phyloP scores from a whole-genome alignment of 805 yeast genomes.

The Ogataea pilisensis region DNA sequence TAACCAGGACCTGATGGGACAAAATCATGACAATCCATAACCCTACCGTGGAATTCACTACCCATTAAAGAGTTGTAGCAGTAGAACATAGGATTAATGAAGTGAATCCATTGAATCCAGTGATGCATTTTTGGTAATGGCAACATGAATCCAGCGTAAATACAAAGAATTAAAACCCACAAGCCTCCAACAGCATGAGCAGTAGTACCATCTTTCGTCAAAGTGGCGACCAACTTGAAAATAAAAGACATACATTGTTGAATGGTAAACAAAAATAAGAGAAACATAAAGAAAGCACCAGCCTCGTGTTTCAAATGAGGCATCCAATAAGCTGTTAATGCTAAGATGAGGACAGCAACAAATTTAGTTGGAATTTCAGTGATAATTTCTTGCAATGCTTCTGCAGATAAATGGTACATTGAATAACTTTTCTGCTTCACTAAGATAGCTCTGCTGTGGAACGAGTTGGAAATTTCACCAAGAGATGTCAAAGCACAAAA shows the following conservation, averaged over 20 bases:
- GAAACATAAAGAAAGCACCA: conserved; percentile 51
- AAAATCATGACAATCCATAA: conserved; percentile 44
- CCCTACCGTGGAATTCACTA: conserved; percentile 52
- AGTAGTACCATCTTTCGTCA: conserved; percentile 48
- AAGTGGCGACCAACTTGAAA: conserved; percentile 50
- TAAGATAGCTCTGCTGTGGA: conserved; percentile 56
- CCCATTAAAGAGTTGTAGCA: conserved; percentile 51
- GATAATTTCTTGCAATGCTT: conserved; percentile 55
- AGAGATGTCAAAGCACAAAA: conserved; percentile 60
- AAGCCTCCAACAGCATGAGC: conserved; percentile 55
- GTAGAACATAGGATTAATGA: conserved; percentile 44
- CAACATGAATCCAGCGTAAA: conserved; percentile 50
- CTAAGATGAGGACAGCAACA: conserved; percentile 45
- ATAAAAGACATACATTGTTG: conserved; percentile 51
- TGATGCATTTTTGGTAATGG: conserved; percentile 45
- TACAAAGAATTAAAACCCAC: conserved; percentile 52
- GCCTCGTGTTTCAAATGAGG: conserved; percentile 47
- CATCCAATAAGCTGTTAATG: conserved; percentile 48
- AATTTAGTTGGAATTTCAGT: conserved; percentile 58
- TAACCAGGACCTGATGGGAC: conserved; percentile 57
- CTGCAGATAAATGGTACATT: conserved; percentile 60
- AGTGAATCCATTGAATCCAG: conserved; percentile 56
- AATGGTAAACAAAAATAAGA: conserved; percentile 36
- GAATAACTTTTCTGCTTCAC: conserved; percentile 63
- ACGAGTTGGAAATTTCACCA: conserved; percentile 59